phyloP scores from a whole-genome alignment of 2,329 filamentous ascomycete species.

The Clarireedia hainanense region DNA sequence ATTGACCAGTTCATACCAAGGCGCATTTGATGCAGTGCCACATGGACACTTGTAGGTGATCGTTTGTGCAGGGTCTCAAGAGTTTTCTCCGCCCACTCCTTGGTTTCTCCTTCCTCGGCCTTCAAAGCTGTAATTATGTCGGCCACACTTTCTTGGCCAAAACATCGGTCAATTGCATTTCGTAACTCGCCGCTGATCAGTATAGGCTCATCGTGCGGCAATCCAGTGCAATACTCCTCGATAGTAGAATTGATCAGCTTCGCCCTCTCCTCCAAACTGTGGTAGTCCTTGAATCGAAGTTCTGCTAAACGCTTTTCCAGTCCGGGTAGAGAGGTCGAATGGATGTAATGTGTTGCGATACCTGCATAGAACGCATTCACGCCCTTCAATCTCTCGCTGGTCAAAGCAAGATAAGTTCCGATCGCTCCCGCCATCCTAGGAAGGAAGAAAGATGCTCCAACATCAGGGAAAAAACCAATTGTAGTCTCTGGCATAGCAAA shows the following conservation, averaged over 20 bases:
- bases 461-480: constrained; percentile 98
- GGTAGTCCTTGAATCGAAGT: constrained; percentile 77
- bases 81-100: constrained; percentile 73
- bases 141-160: constrained; percentile 56
- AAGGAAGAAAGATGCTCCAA: constrained; percentile 93
- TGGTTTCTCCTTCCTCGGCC: constrained; percentile 32
- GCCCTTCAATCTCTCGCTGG: constrained; percentile 74
- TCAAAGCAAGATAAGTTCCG: constrained; percentile 89
- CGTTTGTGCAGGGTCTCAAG: constrained; percentile 65
- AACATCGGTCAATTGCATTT: constrained; percentile 77
- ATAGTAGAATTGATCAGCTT: constrained; percentile 76
- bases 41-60: constrained; percentile 80
- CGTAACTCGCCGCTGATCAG: constrained; percentile 63
- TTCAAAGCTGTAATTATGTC: constrained; percentile 57
- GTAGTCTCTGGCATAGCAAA: constrained; percentile 99
- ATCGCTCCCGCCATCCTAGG: constrained; percentile 78
- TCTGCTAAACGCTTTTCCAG: constrained; percentile 83
- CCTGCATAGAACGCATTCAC: constrained; percentile 85
- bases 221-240: constrained; percentile 80
- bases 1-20: constrained; percentile 72
- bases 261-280: constrained; percentile 53
- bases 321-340: constrained; percentile 76
- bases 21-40: constrained; percentile 76
- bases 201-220: constrained; percentile 68
- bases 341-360: constrained; percentile 90